Evolutionary conservation across 108 stramenopile genomes (phyloP), one percentile per base, ranked within the genome.

Genomic region (Skeletonema grethae): DNA sequence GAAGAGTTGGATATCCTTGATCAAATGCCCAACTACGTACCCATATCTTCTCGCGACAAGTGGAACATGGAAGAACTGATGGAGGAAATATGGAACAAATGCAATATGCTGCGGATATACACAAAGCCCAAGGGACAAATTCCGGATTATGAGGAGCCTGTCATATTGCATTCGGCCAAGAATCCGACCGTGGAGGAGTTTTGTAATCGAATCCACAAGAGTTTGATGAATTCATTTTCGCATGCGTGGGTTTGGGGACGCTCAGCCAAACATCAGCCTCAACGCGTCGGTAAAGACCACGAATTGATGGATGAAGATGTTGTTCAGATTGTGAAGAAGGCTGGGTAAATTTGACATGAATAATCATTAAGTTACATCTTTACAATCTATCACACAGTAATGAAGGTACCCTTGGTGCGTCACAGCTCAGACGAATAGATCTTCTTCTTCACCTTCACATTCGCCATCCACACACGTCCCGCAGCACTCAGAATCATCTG

Each of bases 61-160:
- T 99, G 98, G 98, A 99, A 99, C 85, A 64, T 99, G 28, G 99
- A 98, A 57, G 95, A 96, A 71, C 85, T 98, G 5, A 84, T 95
- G 90, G 96, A 97, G 74, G 83, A 81, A 35, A 89, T 97, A 57
- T 99, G 99, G 99, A 73, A 88, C 50, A 72, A 89, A 63, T 92
- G 92, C 82, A 96, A 94, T 67, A 97, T 97, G 96, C 64, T 98
- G 62, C 88, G 99, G 43, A 97, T 99, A 56, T 99, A 99, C 84
- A 99, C 99, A 60, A 99, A 99, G 82, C 98, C 98, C 22, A 98
- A 98, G 74, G 98, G 99, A 3, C 95, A 98, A 72, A 91, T 96
- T 30, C 99, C 99, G 6, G 98, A 99, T 74, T 98, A 97, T 82
- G 95, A 92, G 35, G 97, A 90, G 62, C 99, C 99, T 20, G 97